Evolutionary conservation across 306 rosid genomes (phyloP).

Genomic region (Morella rubra): DNA sequence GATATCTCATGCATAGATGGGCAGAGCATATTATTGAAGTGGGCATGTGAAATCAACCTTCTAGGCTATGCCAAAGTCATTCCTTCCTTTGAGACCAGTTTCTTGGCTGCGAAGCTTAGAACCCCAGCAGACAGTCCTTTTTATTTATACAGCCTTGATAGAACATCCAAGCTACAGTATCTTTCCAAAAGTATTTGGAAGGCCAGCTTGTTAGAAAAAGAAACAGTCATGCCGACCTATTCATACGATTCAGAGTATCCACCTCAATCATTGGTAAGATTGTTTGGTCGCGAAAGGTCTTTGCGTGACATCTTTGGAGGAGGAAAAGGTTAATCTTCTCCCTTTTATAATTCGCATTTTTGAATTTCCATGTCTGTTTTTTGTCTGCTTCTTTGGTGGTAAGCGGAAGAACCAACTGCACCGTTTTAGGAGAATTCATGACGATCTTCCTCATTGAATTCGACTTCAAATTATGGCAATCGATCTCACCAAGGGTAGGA

Average conservation of each 20-base stretch:
- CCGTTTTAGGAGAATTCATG: too few species aligned
- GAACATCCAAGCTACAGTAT: constrained; percentile 18
- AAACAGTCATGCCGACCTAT: constrained; percentile 34
- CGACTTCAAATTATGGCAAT: too few species aligned
- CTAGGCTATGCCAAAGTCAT: constrained; percentile 51
- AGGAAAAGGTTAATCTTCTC: constrained; percentile 44
- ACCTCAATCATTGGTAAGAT: constrained; percentile 5
- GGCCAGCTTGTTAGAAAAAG: neutral
- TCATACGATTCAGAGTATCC: neutral
- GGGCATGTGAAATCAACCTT: constrained; percentile 47
- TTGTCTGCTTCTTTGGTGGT: neutral
- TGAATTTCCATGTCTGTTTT: too few species aligned
- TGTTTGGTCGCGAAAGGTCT: constrained; percentile 35
- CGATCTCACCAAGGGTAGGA: too few species aligned
- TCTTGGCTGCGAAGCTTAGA: constrained; percentile 50
- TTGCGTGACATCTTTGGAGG: constrained; percentile 46
- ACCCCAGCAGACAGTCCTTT: constrained; percentile 7
- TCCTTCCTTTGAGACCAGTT: constrained; percentile 41
- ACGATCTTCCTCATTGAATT: too few species aligned
- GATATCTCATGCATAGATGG: too few species aligned
- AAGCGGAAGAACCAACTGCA: too few species aligned
- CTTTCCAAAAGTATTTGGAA: neutral
- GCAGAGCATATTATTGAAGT: neutral
- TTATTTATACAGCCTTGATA: neutral
- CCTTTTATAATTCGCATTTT: neutral